Conservation (phyloP, 495 filamentous ascomycete species). For the Podospora pseudopauciseta region DNA sequence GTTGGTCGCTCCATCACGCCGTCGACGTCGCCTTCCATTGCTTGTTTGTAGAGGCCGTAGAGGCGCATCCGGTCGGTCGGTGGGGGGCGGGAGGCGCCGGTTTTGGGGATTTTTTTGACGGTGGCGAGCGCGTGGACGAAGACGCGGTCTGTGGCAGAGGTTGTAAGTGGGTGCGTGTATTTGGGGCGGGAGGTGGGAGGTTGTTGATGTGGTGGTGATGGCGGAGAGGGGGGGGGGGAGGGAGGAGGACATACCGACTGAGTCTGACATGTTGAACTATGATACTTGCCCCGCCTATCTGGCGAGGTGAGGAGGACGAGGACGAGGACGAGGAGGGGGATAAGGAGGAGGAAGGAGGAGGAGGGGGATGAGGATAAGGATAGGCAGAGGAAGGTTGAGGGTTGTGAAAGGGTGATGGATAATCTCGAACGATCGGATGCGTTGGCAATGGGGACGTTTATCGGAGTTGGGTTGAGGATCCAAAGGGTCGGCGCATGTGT, state of each 20-base stretch:
- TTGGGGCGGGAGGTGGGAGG: not conserved
- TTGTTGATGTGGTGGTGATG: slow-evolving; percentile 7
- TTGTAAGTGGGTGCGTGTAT: slow-evolving; percentile 16
- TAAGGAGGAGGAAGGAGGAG: not conserved
- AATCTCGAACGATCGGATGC: not conserved
- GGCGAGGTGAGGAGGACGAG: not conserved
- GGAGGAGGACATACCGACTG: slow-evolving; percentile 20
- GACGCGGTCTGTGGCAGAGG: slow-evolving; percentile 68
- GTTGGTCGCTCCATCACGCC: slow-evolving; percentile 84
- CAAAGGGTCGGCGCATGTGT: slow-evolving; percentile 6
- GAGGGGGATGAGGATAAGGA: slow-evolving; percentile 1
- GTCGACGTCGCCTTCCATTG: slow-evolving; percentile 95
- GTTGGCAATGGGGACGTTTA: slow-evolving; percentile 2
- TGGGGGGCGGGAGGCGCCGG: slow-evolving; percentile 83
- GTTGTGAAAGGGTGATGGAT: not conserved
- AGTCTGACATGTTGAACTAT: slow-evolving; percentile 20
- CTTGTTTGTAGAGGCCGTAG: slow-evolving; percentile 98
- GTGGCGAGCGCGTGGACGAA: slow-evolving; percentile 98
- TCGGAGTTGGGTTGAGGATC: slow-evolving; percentile 7
- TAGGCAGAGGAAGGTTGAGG: not conserved
- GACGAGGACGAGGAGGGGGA: not conserved
- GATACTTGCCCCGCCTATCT: not conserved
- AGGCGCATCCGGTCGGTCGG: slow-evolving; percentile 79
- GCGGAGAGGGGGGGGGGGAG: not conserved
- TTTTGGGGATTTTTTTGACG: slow-evolving; percentile 94